phyloP scores from a whole-genome alignment of 106 monocot genomes.

The Dendrobium catenatum region DNA sequence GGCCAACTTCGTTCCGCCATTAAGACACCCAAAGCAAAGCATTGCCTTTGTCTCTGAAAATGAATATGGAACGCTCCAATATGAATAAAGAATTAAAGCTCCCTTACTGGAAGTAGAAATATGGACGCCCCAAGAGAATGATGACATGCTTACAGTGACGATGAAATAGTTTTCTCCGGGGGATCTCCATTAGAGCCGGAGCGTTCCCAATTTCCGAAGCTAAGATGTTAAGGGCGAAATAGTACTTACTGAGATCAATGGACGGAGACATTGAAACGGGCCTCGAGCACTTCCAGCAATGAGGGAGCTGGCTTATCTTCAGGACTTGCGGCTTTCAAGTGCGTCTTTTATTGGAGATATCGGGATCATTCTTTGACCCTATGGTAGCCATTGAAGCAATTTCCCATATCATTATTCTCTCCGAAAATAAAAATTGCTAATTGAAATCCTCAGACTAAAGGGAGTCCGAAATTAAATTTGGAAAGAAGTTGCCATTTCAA shows the following conservation, averaged over 20 bases:
- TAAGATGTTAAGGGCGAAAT: constrained; percentile 31
- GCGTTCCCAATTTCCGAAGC: constrained; percentile 35
- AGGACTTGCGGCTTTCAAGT: too few relatives aligned
- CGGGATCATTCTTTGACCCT: too few relatives aligned
- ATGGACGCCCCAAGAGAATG: neutral
- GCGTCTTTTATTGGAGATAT: constrained; percentile 9
- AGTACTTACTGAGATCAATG: constrained; percentile 48
- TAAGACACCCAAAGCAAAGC: constrained; percentile 86
- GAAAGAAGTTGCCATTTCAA: too few relatives aligned
- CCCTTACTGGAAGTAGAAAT: neutral
- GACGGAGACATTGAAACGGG: too few relatives aligned
- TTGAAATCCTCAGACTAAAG: too few relatives aligned
- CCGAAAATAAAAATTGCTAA: too few relatives aligned
- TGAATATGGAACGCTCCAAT: neutral
- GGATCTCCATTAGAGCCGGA: constrained; percentile 35
- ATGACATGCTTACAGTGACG: constrained; percentile 36
- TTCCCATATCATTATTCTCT: too few relatives aligned
- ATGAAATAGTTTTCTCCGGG: constrained; percentile 43
- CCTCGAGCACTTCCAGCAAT: constrained; percentile 71
- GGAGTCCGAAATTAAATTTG: too few relatives aligned
- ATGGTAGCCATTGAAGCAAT: neutral
- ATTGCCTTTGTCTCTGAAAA: constrained; percentile 61
- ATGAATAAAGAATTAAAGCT: neutral
- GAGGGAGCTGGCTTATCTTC: constrained; percentile 53
- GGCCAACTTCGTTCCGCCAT: constrained; percentile 51